These are phyloP conservation scores for Ambrosia hybrid DNA, from an alignment of 140 eudicot species.

Conservation along the genomic window DNA sequence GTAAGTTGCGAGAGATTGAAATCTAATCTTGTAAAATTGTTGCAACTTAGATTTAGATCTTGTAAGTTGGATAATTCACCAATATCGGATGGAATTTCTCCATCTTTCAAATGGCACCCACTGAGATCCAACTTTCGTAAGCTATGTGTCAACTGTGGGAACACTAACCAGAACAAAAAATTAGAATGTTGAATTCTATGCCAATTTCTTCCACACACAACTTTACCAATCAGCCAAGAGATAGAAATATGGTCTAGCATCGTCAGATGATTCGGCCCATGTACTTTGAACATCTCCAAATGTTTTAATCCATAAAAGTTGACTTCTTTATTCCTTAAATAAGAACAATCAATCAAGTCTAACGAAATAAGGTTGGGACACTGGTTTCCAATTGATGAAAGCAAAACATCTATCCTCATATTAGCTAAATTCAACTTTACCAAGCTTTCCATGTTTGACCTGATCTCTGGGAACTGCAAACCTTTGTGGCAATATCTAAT, in stretches of 20 bases:
- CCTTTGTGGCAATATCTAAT: background rate
- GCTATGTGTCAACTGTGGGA: background rate
- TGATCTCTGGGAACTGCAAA: background rate
- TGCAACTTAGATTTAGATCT: background rate
- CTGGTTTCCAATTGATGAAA: background rate
- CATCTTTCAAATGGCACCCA: background rate
- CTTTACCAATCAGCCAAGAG: background rate
- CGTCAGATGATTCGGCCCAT: background rate
- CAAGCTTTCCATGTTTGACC: background rate
- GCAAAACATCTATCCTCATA: background rate
- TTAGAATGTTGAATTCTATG: background rate
- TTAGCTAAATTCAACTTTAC: background rate
- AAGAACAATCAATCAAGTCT: background rate
- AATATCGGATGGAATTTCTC: background rate
- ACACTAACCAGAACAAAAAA: background rate
- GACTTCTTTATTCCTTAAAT: background rate
- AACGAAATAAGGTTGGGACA: slow-evolving; percentile 5
- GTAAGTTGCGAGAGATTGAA: background rate
- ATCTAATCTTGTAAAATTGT: background rate
- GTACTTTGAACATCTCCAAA: background rate
- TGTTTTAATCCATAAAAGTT: background rate
- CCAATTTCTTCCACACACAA: background rate
- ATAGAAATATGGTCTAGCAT: background rate
- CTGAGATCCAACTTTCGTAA: slow-evolving; percentile 22
- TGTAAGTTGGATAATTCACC: background rate